Base-by-base conservation (phyloP, 257 asterid genomes). In the Solanum pimpinellifolium region DNA sequence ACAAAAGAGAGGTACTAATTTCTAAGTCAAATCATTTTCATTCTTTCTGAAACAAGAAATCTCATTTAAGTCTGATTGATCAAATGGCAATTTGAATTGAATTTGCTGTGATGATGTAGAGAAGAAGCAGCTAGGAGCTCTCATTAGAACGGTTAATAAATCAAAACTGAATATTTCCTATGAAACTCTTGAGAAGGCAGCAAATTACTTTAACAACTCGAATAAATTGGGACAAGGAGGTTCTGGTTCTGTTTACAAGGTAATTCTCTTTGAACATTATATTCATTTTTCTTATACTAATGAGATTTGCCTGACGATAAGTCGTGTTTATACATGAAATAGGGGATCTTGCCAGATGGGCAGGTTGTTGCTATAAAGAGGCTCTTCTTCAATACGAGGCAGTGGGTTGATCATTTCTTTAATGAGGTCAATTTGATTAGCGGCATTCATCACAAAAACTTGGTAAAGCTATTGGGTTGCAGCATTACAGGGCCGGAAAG, bases 401-500 rank as follows among this genome's bases (percentile, higher is more conserved):
- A 95, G 46, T 94, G 98, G 98, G 98, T 91, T 20, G 98, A 95
- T 83, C 97, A 95, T 87, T 94, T 95, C 92, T 94, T 92, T 33
- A 95, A 95, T 70, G 98, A 95, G 91, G 98, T 95, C 73, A 93
- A 93, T 87, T 87, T 95, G 93, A 94, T 95, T 39, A 94, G 93
- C 29, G 97, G 90, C 81, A 88, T 94, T 18, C 87, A 95, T 68
- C 98, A 95, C 85, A 90, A 76, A 47, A 94, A 95, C 91, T 89
- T 95, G 49, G 98, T 93, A 89, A 92, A 90, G 92, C 93, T 95
- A 76, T 89, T 93, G 86, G 98, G 98, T 8, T 95, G 96, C 93
- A 94, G 98, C 93, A 91, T 94, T 83, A 92, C 96, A 37, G 98
- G 98, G 62, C 98, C 98, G 2, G 98, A 94, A 89, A 94, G 98